Base-by-base conservation (phyloP, 495 filamentous ascomycete genomes). In the Pyronema omphalodes region DNA sequence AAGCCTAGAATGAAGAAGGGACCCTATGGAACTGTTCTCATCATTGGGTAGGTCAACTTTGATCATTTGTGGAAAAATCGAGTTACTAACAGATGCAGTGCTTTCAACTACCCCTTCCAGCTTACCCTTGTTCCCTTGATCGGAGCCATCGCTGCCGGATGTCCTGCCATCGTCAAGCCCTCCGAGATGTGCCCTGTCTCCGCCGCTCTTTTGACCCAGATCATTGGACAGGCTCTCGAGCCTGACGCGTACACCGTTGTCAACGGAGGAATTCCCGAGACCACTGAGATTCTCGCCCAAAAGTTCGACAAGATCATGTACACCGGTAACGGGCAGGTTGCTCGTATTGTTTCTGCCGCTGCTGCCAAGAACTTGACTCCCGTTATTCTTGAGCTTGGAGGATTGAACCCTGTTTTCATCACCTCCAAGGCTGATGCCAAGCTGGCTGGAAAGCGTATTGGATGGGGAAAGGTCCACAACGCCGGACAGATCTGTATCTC, bases 271-370 rank as follows among this genome's bases (percentile, higher is more conserved):
- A 63, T 94, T 23, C 73, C 82, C 29, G 86, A 94, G 74, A 84
- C 83, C 3, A 86, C 83, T 17, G 81, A 79, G 9, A 69, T 95
- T 36, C 73, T 98, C 9, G 76, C 88, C 45, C 76, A 87, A 69
- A 88, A 86, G 63, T 96, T 88, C 86, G 88, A 91, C 69, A 95
- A 94, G 75, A 89, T 96, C 59, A 86, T 91, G 71, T 98, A 93
- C 71, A 95, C 89, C 11, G 91, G 88, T 45, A 77, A 74, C 59
- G 69, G 73, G 12, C 70, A 63, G 44, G 87, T 95, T 37, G 91
- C 83, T 51, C 83, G 73, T 44, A 93, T 96, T 68, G 79, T 96
- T 60, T 77, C 87, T 29, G 84, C 86, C 68, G 93, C 89, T 57
- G 91, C 91, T 3, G 88, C 91, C 35, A 85, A 91, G 67, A 82